Evolutionary conservation across 768 basidiomycete genomes (phyloP).

Genomic region (Termitomyces titanicus): DNA sequence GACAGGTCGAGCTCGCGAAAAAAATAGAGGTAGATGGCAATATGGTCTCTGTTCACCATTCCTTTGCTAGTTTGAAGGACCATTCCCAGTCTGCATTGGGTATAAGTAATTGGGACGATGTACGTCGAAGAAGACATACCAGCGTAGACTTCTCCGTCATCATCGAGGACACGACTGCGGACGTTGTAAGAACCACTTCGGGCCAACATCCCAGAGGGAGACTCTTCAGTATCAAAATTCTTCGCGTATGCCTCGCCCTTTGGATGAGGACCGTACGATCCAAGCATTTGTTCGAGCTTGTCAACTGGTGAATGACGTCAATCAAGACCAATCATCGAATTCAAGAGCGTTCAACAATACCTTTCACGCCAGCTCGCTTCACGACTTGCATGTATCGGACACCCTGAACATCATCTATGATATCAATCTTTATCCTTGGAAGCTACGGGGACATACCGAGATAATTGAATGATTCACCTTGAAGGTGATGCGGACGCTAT

Average conservation of each 20-base stretch:
- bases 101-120: background rate
- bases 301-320: conserved; percentile 55
- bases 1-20: conserved; percentile 3
- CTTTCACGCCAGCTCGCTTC: conserved; percentile 72
- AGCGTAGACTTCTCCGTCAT: conserved; percentile 78
- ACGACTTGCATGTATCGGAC: conserved; percentile 88
- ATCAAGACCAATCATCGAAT: background rate
- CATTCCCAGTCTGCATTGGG: conserved; percentile 69
- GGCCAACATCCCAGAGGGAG: conserved; percentile 77
- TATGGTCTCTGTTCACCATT: conserved; percentile 57
- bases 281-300: conserved; percentile 91
- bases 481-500: conserved; percentile 76
- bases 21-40: conserved; percentile 4
- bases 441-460: conserved; percentile 44
- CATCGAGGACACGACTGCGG: conserved; percentile 80
- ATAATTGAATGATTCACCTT: conserved; percentile 90
- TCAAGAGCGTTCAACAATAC: conserved; percentile 31
- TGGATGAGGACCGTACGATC: conserved; percentile 83
- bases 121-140: conserved; percentile 40
- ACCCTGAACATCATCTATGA: conserved; percentile 41
- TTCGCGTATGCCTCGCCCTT: conserved; percentile 64
- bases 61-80: conserved; percentile 89
- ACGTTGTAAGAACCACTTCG: conserved; percentile 79
- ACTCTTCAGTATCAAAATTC: conserved; percentile 70
- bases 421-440: background rate